Conservation (phyloP, 192 early-diverging fungal species). For the Funneliformis mosseae region DNA sequence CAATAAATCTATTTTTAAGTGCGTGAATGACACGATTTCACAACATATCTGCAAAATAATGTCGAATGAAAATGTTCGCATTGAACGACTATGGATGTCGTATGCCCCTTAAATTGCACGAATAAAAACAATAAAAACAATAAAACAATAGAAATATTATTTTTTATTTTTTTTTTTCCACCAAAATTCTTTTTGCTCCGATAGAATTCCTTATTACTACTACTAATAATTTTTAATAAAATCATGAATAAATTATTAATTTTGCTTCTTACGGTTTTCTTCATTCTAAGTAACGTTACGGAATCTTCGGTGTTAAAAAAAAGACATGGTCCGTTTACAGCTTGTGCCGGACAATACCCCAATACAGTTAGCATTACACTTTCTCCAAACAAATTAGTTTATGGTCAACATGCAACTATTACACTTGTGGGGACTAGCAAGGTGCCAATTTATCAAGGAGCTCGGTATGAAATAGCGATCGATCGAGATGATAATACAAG, state of each 20-base stretch:
- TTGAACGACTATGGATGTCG: too few relatives aligned
- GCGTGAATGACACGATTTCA: too few relatives aligned
- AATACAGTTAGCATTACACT: neutral
- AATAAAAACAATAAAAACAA: too few relatives aligned
- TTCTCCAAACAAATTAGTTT: neutral
- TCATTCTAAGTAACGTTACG: neutral
- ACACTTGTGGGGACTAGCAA: neutral
- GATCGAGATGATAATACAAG: neutral
- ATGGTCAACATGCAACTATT: neutral
- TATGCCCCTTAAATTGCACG: too few relatives aligned
- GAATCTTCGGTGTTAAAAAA: neutral
- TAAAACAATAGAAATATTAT: too few relatives aligned
- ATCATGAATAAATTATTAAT: neutral
- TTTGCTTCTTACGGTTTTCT: neutral
- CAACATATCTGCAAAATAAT: too few relatives aligned
- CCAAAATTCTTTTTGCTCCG: too few relatives aligned
- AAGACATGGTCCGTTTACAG: neutral
- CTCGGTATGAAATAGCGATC: neutral
- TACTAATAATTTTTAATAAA: neutral
- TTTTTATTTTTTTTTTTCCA: too few relatives aligned
- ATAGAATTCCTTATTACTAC: too few relatives aligned
- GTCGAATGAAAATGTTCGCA: too few relatives aligned
- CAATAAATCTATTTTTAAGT: too few relatives aligned
- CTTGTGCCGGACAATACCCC: neutral
- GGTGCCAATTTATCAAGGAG: neutral